Evolutionary conservation across 331 rosid genomes (phyloP).

Genomic region (Phaseolus coccineus): DNA sequence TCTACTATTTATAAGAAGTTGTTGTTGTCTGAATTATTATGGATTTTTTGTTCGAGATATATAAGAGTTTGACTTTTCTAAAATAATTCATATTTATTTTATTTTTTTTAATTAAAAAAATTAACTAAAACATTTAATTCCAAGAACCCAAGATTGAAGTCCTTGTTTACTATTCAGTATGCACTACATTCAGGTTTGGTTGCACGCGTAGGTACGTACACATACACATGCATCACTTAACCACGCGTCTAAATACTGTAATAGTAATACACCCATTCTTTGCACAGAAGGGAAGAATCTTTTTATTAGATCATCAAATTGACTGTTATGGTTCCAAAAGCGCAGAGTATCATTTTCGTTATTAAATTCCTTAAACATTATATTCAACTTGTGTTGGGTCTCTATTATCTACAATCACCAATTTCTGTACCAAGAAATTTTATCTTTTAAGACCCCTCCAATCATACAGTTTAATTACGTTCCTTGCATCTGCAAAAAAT

Average conservation of each 20-base stretch:
- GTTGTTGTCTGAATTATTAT: no score
- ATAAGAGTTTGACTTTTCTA: no score
- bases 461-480: conserved; percentile 38
- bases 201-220: conserved; percentile 2
- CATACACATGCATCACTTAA: background rate
- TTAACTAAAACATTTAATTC: background rate
- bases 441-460: conserved; percentile 20
- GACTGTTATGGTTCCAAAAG: conserved; percentile 40
- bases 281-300: conserved; percentile 43
- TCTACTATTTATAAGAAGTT: no score
- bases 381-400: conserved; percentile 37
- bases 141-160: background rate
- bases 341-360: conserved; percentile 38
- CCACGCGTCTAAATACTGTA: background rate
- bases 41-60: no score
- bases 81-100: no score
- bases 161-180: background rate
- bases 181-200: background rate
- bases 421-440: conserved; percentile 12
- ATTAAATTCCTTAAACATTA: conserved; percentile 41
- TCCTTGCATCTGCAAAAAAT: conserved; percentile 14
- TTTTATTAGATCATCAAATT: conserved; percentile 38
- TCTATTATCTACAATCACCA: conserved; percentile 26
- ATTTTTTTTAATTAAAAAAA: no score
- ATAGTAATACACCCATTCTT: background rate